phyloP scores from a whole-genome alignment of 768 basidiomycete species.

The Antrodiella citrinella region DNA sequence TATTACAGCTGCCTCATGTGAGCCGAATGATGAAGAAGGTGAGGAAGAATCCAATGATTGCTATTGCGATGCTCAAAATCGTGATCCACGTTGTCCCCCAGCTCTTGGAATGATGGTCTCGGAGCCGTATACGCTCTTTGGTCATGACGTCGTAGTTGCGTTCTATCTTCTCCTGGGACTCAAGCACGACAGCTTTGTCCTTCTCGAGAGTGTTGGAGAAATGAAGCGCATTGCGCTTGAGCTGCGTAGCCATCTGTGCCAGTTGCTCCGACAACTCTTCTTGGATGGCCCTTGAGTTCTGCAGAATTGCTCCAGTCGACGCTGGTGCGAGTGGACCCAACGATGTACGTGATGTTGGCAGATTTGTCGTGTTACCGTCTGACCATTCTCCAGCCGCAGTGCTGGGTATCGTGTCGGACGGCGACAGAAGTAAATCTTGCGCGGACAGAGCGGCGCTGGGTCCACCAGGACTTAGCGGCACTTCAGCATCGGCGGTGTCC shows the following conservation, averaged over 20 bases:
- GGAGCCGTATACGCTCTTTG: constrained; percentile 46
- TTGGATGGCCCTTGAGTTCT: constrained; percentile 58
- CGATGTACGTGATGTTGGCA: constrained; percentile 17
- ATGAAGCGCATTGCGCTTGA: constrained; percentile 75
- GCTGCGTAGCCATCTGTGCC: constrained; percentile 79
- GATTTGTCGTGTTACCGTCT: background rate
- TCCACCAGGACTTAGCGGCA: background rate
- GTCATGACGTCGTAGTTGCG: constrained; percentile 63
- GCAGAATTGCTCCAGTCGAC: constrained; percentile 28
- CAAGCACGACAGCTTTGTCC: constrained; percentile 65
- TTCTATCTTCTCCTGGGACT: constrained; percentile 66
- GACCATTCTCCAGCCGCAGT: background rate
- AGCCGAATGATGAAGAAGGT: constrained; percentile 72
- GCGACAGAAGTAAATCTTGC: constrained; percentile 35
- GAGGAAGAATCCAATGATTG: constrained; percentile 57
- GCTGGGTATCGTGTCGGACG: constrained; percentile 22
- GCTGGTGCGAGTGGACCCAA: constrained; percentile 4
- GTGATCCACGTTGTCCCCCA: constrained; percentile 49
- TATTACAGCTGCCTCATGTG: constrained; percentile 28
- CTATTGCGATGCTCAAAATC: constrained; percentile 47
- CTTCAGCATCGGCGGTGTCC: background rate
- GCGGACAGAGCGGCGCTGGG: constrained; percentile 13
- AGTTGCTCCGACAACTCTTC: constrained; percentile 70
- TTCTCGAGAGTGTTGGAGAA: constrained; percentile 67
- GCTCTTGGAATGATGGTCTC: constrained; percentile 37